Percentiles rank a stretch among this genome's conserved stretches.
phyloP scores from a whole-genome alignment of 2,329 filamentous ascomycete species.

The Neonectria magnoliae region DNA sequence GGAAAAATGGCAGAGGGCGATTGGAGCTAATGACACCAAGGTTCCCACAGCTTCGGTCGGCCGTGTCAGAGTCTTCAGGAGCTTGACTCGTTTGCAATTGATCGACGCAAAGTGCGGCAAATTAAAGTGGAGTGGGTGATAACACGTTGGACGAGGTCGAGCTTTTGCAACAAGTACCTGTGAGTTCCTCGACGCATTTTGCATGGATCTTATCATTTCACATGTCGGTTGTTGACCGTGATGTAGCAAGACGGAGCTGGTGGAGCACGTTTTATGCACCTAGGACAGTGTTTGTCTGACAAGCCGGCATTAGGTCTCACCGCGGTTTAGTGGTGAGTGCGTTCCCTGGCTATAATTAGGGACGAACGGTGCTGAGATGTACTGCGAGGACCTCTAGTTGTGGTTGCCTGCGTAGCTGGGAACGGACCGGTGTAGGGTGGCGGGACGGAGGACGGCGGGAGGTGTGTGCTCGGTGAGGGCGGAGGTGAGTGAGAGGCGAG shows the following conservation, averaged over 20 bases:
- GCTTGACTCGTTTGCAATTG: not conserved
- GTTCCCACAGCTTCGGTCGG: not conserved
- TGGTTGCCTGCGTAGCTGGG: not conserved
- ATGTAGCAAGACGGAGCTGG: not conserved
- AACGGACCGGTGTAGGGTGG: not conserved
- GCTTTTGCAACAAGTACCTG: not conserved
- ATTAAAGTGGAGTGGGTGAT: not conserved
- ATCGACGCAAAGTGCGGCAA: not conserved
- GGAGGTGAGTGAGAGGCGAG: not conserved
- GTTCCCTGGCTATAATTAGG: not conserved
- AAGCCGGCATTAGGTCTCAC: not conserved
- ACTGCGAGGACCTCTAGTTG: not conserved
- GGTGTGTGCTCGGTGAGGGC: not conserved
- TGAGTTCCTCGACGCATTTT: not conserved
- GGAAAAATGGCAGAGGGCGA: not conserved
- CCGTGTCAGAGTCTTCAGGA: not conserved
- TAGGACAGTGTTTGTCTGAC: not conserved
- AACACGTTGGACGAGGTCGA: not conserved
- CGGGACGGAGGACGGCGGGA: not conserved
- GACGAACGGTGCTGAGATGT: too few species aligned
- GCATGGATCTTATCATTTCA: not conserved
- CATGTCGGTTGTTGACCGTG: not conserved
- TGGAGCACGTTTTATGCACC: not conserved
- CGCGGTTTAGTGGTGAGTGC: not conserved
- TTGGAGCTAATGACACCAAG: slow-evolving; percentile 1